A percentile compares a stretch with the other conserved stretches of the same genome.
These are phyloP conservation scores for Colletotrichum truncatum DNA, from an alignment of 2,329 filamentous ascomycete species.

Conservation along the genomic window DNA sequence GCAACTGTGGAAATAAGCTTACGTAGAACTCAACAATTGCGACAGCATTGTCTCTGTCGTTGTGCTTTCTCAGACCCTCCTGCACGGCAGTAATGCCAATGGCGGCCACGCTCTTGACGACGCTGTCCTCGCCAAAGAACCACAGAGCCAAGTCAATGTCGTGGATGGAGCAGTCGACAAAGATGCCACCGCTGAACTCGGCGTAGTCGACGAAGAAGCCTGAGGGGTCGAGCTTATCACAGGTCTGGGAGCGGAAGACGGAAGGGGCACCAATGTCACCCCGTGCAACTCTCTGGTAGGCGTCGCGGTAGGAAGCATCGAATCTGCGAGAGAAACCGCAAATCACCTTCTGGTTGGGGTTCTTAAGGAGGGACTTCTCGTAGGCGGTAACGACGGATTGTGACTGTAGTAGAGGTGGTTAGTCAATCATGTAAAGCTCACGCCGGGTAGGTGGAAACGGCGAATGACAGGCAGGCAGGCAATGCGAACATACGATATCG, in stretches of 20 bases:
- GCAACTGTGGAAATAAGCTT: neutral
- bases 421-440: neutral
- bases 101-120: conserved; percentile 42
- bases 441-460: neutral
- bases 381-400: conserved; percentile 68
- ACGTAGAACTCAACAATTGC: conserved; percentile 69
- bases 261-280: conserved; percentile 68
- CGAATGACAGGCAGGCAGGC: no score
- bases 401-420: conserved; percentile 48
- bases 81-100: conserved; percentile 43
- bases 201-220: conserved; percentile 77
- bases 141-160: conserved; percentile 61
- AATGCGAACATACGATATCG: conserved; percentile 58
- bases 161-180: conserved; percentile 77
- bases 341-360: conserved; percentile 71
- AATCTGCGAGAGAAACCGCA: conserved; percentile 55
- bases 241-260: conserved; percentile 72
- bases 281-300: conserved; percentile 57
- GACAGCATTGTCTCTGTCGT: conserved; percentile 42
- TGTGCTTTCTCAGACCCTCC: conserved; percentile 42
- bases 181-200: conserved; percentile 72
- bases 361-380: conserved; percentile 41
- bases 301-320: conserved; percentile 71
- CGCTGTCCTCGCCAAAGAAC: conserved; percentile 43
- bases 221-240: conserved; percentile 70